phyloP scores from a whole-genome alignment of 495 filamentous ascomycete genomes.

The Neurospora tetrasperma region DNA sequence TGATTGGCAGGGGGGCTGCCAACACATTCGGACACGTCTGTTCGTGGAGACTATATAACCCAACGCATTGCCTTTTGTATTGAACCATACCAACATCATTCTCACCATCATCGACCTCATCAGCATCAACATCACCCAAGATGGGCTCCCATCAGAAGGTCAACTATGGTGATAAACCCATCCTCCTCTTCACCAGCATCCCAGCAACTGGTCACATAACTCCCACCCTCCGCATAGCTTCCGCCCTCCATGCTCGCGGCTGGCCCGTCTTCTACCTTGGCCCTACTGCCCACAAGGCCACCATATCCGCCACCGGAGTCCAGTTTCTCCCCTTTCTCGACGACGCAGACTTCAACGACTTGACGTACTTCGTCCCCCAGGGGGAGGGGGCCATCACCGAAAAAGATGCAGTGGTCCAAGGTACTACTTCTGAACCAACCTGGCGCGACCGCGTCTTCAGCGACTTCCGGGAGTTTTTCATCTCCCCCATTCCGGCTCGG shows the following conservation, averaged over 20 bases:
- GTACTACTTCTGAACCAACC: background rate
- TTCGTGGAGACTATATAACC: background rate
- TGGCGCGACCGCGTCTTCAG: background rate
- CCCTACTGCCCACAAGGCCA: conserved; percentile 15
- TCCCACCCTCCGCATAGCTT: background rate
- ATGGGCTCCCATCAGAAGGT: background rate
- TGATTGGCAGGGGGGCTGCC: background rate
- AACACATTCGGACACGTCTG: no score
- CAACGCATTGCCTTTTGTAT: background rate
- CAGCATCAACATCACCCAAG: background rate
- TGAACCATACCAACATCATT: background rate
- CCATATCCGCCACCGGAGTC: conserved; percentile 20
- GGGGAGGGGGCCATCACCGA: background rate
- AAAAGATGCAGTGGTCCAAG: background rate
- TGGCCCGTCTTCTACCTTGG: conserved; percentile 26
- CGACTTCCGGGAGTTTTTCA: background rate
- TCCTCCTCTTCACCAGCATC: conserved; percentile 6
- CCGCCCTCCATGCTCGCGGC: conserved; percentile 6
- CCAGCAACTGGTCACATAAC: conserved; percentile 8
- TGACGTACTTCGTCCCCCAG: conserved; percentile 10
- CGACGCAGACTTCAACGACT: conserved; percentile 19
- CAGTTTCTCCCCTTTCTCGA: conserved; percentile 22
- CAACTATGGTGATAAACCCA: conserved; percentile 14
- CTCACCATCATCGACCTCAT: background rate
- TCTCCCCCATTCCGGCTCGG: conserved; percentile 1